A percentile compares a stretch with the other conserved stretches of the same genome.
These are phyloP conservation scores for Nannochloris sp. DNA, from an alignment of 139 green algal genomes.

Conservation along the genomic window DNA sequence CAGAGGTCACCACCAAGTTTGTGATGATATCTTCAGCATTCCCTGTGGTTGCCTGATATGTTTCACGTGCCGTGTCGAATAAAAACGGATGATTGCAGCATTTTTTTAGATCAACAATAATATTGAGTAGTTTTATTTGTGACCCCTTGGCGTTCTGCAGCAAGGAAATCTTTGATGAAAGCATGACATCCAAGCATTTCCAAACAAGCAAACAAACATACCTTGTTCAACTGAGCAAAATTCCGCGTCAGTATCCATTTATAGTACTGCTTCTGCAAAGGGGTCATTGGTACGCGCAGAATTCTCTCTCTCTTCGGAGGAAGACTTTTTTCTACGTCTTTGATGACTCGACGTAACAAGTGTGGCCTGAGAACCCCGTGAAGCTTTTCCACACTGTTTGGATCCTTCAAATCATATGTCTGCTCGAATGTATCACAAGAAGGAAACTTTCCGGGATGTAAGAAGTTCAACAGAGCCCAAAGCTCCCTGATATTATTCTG, in stretches of 20 bases:
- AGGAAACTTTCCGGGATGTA: slow-evolving; percentile 80
- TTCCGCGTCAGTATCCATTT: slow-evolving; percentile 92
- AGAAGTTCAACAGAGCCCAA: slow-evolving; percentile 90
- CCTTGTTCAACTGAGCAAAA: slow-evolving; percentile 91
- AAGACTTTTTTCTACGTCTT: slow-evolving; percentile 46
- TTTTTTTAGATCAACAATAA: slow-evolving; percentile 91
- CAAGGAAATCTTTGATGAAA: no score
- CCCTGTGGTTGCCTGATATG: slow-evolving; percentile 14
- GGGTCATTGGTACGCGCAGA: slow-evolving; percentile 68
- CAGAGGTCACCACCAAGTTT: slow-evolving; percentile 42
- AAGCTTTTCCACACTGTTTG: background rate
- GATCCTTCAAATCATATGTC: slow-evolving; percentile 34
- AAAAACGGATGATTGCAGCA: slow-evolving; percentile 79
- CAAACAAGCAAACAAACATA: background rate
- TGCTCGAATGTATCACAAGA: slow-evolving; percentile 57
- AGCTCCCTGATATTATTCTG: slow-evolving; percentile 76
- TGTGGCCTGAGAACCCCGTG: slow-evolving; percentile 75
- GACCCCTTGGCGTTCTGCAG: background rate
- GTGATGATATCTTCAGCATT: slow-evolving; percentile 39
- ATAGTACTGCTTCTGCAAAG: slow-evolving; percentile 92
- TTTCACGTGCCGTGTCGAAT: background rate
- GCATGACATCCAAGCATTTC: background rate
- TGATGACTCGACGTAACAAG: slow-evolving; percentile 63
- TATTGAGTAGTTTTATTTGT: slow-evolving; percentile 44
- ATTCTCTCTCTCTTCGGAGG: slow-evolving; percentile 35